These are phyloP conservation scores for Forsythia viridissima DNA, from an alignment of 257 asterid species.

Conservation along the genomic window DNA sequence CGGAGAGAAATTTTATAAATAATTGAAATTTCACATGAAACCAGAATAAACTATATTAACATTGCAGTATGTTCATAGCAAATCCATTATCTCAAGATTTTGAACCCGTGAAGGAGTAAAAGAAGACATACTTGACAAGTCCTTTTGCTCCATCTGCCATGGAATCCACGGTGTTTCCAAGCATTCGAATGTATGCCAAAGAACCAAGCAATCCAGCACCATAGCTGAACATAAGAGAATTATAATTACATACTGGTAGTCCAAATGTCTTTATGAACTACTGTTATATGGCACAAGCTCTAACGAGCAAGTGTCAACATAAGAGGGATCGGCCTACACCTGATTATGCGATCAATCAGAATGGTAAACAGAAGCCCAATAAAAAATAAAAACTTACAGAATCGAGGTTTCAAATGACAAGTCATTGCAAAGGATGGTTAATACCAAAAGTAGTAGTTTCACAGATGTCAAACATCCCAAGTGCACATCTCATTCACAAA, in stretches of 20 bases:
- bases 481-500: neutral
- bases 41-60: neutral
- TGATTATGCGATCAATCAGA: neutral
- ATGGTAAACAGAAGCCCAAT: neutral
- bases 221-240: conserved; percentile 52
- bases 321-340: neutral
- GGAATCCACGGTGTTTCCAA: conserved; percentile 81
- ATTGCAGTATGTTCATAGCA: neutral
- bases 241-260: conserved; percentile 7
- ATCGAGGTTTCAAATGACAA: neutral
- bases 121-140: conserved; percentile 64
- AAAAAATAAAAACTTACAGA: too few relatives aligned
- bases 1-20: neutral
- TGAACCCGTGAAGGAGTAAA: neutral
- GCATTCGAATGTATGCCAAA: conserved; percentile 87
- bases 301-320: neutral
- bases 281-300: neutral
- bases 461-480: neutral
- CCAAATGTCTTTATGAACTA: neutral
- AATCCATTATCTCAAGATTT: conserved; percentile 2
- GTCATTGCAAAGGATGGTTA: conserved; percentile 16
- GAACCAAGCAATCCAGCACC: conserved; percentile 85
- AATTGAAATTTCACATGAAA: neutral
- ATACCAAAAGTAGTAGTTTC: conserved; percentile 2
- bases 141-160: conserved; percentile 92